These are phyloP conservation scores for Aspergillus glaucus DNA, from an alignment of 2,329 filamentous ascomycete genomes.

Conservation along the genomic window DNA sequence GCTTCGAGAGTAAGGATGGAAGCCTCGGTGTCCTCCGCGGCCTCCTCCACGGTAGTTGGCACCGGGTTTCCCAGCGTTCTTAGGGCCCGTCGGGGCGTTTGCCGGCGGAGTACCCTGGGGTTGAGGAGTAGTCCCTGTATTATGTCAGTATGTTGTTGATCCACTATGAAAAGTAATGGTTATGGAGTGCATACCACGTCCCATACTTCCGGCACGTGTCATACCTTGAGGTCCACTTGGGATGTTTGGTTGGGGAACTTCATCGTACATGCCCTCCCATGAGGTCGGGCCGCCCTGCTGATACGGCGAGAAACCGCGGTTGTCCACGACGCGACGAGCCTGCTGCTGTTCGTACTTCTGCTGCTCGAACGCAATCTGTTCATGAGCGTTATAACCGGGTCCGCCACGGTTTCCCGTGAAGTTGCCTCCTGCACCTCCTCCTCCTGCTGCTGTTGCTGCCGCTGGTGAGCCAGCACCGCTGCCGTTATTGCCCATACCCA, in stretches of 20 bases:
- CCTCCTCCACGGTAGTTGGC: conserved; percentile 92
- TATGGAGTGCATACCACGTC: conserved; percentile 34
- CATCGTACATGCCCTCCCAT: conserved; percentile 98
- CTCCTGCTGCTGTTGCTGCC: conserved; percentile 15
- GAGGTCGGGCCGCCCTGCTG: conserved; percentile 65
- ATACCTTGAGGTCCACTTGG: conserved; percentile 47
- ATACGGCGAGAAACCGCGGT: conserved; percentile 36
- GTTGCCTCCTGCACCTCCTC: conserved; percentile 30
- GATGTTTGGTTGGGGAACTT: conserved; percentile 75
- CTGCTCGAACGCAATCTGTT: conserved; percentile 70
- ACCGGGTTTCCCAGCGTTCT: conserved; percentile 86
- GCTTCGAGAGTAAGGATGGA: conserved; percentile 64
- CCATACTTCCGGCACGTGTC: conserved; percentile 36
- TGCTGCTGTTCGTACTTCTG: conserved; percentile 71
- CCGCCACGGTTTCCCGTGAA: conserved; percentile 41
- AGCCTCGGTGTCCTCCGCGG: conserved; percentile 65
- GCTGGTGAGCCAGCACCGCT: conserved; percentile 44
- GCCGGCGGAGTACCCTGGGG: conserved; percentile 56
- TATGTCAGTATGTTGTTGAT: conserved; percentile 18
- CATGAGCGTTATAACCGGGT: conserved; percentile 60
- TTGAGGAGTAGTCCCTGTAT: conserved; percentile 34
- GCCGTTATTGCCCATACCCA: conserved; percentile 24
- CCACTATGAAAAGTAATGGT: conserved; percentile 6
- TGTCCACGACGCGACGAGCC: conserved; percentile 47
- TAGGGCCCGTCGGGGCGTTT: conserved; percentile 87